Conservation (phyloP, 2,329 filamentous ascomycete genomes). For the Dactylellina haptotyla region DNA sequence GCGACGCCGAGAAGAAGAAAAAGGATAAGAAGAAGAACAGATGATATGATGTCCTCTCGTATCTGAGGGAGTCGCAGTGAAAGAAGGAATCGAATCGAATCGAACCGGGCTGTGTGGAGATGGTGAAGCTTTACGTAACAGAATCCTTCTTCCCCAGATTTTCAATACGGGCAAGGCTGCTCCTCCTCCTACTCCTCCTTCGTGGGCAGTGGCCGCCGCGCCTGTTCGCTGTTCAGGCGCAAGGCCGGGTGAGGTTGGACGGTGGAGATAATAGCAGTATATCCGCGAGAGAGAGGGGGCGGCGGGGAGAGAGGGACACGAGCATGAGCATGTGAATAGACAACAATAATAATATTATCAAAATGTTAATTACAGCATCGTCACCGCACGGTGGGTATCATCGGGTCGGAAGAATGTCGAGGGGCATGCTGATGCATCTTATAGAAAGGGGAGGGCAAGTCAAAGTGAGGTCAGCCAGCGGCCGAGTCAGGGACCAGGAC, state of each 20-base stretch:
- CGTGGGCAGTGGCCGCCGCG: too few relatives aligned
- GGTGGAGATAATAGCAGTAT: too few relatives aligned
- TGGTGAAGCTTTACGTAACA: conserved; percentile 53
- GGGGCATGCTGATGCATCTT: conserved; percentile 14
- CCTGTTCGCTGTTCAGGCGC: conserved; percentile 14
- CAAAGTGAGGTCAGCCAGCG: not conserved
- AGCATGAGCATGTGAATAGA: not conserved
- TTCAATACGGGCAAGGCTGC: conserved; percentile 14
- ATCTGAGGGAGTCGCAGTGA: not conserved
- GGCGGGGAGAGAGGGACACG: not conserved
- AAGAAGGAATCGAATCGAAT: conserved; percentile 3
- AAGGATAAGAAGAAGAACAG: too few relatives aligned
- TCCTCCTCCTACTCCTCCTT: too few relatives aligned
- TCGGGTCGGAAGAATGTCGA: conserved; percentile 35
- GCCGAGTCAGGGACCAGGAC: not conserved
- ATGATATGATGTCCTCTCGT: too few relatives aligned
- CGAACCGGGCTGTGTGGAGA: conserved; percentile 4
- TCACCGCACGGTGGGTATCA: too few relatives aligned
- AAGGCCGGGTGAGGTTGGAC: not conserved
- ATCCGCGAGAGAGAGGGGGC: conserved; percentile 4
- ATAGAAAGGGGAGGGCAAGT: not conserved
- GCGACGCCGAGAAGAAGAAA: too few relatives aligned
- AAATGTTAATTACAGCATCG: too few relatives aligned
- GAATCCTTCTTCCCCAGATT: conserved; percentile 46
- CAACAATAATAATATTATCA: too few relatives aligned